These are phyloP conservation scores for Hypoxylon sp. DNA, from an alignment of 2,329 filamentous ascomycete genomes.

Conservation along the genomic window DNA sequence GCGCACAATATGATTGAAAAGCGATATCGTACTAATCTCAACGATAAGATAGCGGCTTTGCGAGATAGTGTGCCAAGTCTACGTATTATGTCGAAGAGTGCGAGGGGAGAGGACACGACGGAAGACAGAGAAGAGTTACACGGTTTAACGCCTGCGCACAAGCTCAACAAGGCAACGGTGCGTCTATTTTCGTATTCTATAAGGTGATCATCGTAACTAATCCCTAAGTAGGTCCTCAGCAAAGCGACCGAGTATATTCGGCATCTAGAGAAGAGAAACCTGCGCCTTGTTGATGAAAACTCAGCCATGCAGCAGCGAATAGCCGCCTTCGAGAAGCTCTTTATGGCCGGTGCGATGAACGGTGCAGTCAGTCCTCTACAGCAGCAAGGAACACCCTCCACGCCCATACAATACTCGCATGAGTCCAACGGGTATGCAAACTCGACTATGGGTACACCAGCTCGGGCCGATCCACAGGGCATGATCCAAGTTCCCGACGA, in stretches of 20 bases:
- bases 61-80: conserved; percentile 93
- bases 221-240: conserved; percentile 74
- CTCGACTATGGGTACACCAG: conserved; percentile 61
- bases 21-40: conserved; percentile 94
- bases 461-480: conserved; percentile 64
- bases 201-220: conserved; percentile 39
- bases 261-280: conserved; percentile 92
- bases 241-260: conserved; percentile 98
- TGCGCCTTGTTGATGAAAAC: conserved; percentile 85
- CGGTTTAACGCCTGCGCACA: conserved; percentile 88
- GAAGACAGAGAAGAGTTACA: conserved; percentile 86
- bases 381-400: conserved; percentile 61
- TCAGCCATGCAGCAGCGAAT: conserved; percentile 82
- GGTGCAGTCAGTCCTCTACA: conserved; percentile 69
- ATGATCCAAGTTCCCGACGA: conserved; percentile 78
- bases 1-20: conserved; percentile 99
- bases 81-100: conserved; percentile 83
- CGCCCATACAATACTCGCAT: conserved; percentile 67
- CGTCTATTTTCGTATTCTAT: conserved; percentile 31
- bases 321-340: conserved; percentile 82
- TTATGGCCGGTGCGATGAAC: conserved; percentile 81
- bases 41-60: conserved; percentile 95
- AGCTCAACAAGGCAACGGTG: conserved; percentile 96
- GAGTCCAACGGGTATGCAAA: conserved; percentile 60
- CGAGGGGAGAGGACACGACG: conserved; percentile 75